Conservation (phyloP, 176 grass and related monocot genomes). For the Phyllostachys edulis region DNA sequence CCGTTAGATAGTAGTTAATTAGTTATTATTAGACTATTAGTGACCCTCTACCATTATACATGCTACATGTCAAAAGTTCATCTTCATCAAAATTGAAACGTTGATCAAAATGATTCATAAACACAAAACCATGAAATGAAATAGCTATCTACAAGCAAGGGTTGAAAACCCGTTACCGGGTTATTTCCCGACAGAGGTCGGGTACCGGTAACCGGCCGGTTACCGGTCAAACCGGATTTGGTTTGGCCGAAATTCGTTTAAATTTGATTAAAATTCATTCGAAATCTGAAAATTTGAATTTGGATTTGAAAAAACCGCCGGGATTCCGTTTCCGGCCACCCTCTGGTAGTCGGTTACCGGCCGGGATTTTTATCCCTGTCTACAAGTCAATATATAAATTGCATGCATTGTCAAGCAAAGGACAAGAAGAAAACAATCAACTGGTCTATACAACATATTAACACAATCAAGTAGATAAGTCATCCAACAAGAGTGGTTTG, state of each 20-base stretch:
- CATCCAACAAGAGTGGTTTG: slow-evolving; percentile 1
- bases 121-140: neutral
- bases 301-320: no score
- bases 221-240: no score
- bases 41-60: neutral
- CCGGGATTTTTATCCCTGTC: no score
- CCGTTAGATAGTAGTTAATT: neutral
- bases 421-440: neutral
- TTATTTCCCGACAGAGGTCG: no score
- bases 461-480: neutral
- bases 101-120: neutral
- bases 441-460: neutral
- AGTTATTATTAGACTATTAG: neutral
- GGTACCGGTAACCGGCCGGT: no score
- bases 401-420: neutral
- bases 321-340: no score
- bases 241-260: no score
- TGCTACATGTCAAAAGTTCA: neutral
- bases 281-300: no score
- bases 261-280: no score
- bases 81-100: neutral
- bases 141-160: neutral
- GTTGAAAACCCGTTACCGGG: no score
- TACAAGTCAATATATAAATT: neutral
- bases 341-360: no score